Base-by-base conservation (phyloP, 768 basidiomycete species). In the Tulasnella sp. region DNA sequence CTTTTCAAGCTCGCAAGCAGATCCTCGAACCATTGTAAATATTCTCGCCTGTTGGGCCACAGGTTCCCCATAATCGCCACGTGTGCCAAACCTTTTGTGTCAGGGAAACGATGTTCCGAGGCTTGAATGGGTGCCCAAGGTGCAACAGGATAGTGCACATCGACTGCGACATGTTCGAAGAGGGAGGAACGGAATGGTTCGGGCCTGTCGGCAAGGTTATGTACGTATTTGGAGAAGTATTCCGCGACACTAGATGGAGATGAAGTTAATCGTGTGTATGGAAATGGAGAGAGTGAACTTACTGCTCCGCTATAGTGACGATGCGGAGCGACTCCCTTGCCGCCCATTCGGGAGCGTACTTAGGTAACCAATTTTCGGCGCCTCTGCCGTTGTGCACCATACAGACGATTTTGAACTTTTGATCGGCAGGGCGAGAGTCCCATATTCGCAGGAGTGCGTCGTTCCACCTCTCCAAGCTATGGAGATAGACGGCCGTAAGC, bases 361-460 rank as follows among this genome's bases (percentile, higher is more conserved):
- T 19, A 50, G 27, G 47, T 47, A 59, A 17, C 27, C 48, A 17
- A 42, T 43, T 13, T n/a, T 41, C 10, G n/a, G n/a, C n/a, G n/a
- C n/a, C n/a, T n/a, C 30, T 21, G n/a, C 19, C 48, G 48, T 59
- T 38, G 34, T 51, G 58, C n/a, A 51, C 58, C 15, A 11, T 27
- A 48, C 58, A 59, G 19, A 51, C 38, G n/a, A 59, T 19, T 23
- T 21, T 19, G 34, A 59, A 59, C 47, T 59, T 59, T 13, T 59
- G 19, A 17, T 50, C 23, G 27, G 24, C 45, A 4, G 58, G 58
- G 0, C 58, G 58, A 24, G 29, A 4, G 8, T 51, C 58, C 58
- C 58, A 59, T 51, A 27, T 41, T 34, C 49, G n/a, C 15, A 59
- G 47, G 21, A 59, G 58, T 15, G 43, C 55, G 15, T 11, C 34